Base-by-base conservation (phyloP, 352 stramenopile genomes). In the Globisporangium iwayamae region DNA sequence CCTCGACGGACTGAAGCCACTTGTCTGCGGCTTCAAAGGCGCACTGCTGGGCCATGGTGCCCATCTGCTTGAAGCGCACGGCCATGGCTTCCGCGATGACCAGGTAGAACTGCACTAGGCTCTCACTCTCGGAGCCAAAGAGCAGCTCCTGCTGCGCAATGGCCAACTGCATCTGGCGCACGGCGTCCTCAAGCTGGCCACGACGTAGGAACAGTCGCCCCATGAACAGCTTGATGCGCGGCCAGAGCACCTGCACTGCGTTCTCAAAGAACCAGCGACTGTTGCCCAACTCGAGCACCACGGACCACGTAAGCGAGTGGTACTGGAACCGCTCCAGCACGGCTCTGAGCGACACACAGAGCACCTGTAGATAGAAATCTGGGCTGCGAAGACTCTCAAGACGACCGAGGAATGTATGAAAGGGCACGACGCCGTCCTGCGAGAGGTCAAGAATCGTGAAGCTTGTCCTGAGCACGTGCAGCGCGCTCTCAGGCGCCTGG, bases 111-210 rank as follows among this genome's bases (percentile, higher is more conserved):
- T 72, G 58, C 7, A 89, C 83, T 9, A 93, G 65, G 3, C 36
- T 41, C 39, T 61, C 60, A 9, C 53, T 65, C n/a, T 71, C 63
- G 1, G 67, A 43, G 1, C 76, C 70, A 39, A 72, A 22, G 7
- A 78, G 43, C 34, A 69, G 71, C 56, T 91, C 76, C 53, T 79
- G 73, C 22, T 75, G 65, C 2, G 69, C 71, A 8, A 90, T 71
- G 1, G 83, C 83, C 3, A 81, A 34, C 36, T 85, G 74, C 3
- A 79, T 38, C 41, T 78, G 81, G 2, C 71, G 68, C 18, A 82
- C 69, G 0, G 79, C 76, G 51, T 91, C 79, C 4, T 91, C 81
- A 3, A 88, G 51, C 53, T 88, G 79, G 0, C 81, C 83, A 10
- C 79, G 68, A 22, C 75, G 74, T 5, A 89, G 69, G 45, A 72